Evolutionary conservation across 2,329 filamentous ascomycete species (phyloP), one percentile per base, ranked within the genome.

Genomic region (Thelonectria rubi): DNA sequence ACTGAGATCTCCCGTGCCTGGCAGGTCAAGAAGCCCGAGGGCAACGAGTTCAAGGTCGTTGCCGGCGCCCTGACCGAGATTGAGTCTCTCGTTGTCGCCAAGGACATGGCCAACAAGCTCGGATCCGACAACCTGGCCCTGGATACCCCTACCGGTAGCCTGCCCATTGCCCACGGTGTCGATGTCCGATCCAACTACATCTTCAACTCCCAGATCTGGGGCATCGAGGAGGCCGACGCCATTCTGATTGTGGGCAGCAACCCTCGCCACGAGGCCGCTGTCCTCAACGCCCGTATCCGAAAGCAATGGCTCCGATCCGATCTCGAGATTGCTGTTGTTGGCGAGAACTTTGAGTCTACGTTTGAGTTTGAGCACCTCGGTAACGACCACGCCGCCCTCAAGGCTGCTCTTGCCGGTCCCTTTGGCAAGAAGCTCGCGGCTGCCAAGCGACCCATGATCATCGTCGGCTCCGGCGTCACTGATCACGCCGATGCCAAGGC

Each of bases 241-340:
- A 92, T 99, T 62, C 89, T 99, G 55, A 88, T 99, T 61, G 87
- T 99, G 66, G 95, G 94, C 69, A 97, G 92, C 76, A 99, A 99
- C 83, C 91, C 95, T 42, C 89, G 95, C 69, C 93, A 97, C 75
- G 95, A 99, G 81, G 95, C 95, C 64, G 93, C 95, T 58, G 93
- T 95, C 49, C 86, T 99, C 46, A 99, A 99, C 75, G 94, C 94
- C 66, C 92, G 95, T 69, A 99, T 99, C 75, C 88, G 95, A 74
- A 99, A 99, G 84, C 94, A 97, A 79, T 99, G 94, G 91, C 84
- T 99, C 70, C 90, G 94, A 70, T 97, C 95, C 37, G 94, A 98
- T 71, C 88, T 99, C 21, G 91, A 98, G 77, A 88, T 99, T 72
- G 95, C 91, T 67, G 87, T 97, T 61, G 89, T 99, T 69, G 95